A percentile compares a stretch with the other conserved stretches of the same genome.
Conservation (phyloP, 2,329 filamentous ascomycete species). For the Penicillium glabrum region DNA sequence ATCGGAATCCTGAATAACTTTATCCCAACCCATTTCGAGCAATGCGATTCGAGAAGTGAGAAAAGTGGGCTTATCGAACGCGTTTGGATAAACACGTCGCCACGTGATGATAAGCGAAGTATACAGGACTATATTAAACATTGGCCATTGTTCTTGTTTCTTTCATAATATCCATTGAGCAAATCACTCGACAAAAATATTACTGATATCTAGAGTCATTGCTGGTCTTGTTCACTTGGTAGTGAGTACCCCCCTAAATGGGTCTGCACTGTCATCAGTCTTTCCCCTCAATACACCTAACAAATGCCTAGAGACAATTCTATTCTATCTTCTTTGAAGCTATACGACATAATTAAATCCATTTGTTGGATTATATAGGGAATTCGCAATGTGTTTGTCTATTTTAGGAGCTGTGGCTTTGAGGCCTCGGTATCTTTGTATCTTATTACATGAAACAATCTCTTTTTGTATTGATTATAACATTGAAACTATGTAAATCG, state of each 20-base stretch:
- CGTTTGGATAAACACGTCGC: constrained; percentile 2
- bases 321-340: too few species aligned
- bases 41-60: not conserved
- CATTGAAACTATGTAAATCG: not conserved
- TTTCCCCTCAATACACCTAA: not conserved
- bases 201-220: not conserved
- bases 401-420: not conserved
- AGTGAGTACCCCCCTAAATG: not conserved
- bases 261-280: not conserved
- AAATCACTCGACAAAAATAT: not conserved
- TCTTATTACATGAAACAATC: not conserved
- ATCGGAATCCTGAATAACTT: constrained; percentile 47
- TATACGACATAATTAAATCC: too few species aligned
- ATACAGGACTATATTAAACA: not conserved
- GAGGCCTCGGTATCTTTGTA: not conserved
- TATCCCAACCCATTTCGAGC: constrained; percentile 34
- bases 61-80: constrained; percentile 1
- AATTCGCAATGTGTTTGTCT: not conserved
- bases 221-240: not conserved
- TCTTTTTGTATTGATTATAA: not conserved
- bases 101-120: constrained; percentile 8
- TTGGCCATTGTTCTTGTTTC: not conserved
- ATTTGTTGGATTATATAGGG: not conserved
- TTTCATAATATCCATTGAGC: not conserved
- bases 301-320: too few species aligned